A percentile compares a stretch with the other conserved stretches of the same genome.
These are phyloP conservation scores for barley (Hordeum vulgare) DNA, from an alignment of 176 grass and related monocot species.

Conservation along the genomic window MorexV3_pseudomolecules_assembly NC_058523.1:13272291-13272790, in stretches of 20 bases:
- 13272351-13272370: slow-evolving; percentile 64
- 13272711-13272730: not conserved
- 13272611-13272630: not conserved
- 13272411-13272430: slow-evolving; percentile 77
- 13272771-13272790: not conserved
- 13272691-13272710: not conserved
- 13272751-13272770: not conserved
- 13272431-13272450: slow-evolving; percentile 86
- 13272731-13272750: too few species aligned
- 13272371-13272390: slow-evolving; percentile 75
- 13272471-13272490: slow-evolving; percentile 68
- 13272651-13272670: not conserved
- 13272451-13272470: slow-evolving; percentile 67
- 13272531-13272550: not conserved
- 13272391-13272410: slow-evolving; percentile 83
- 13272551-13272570: not conserved
- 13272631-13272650: not conserved
- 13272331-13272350: slow-evolving; percentile 83
- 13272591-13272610: not conserved
- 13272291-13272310: slow-evolving; percentile 63
- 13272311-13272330: slow-evolving; percentile 60
- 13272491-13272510: not conserved
- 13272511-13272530: not conserved
- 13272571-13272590: not conserved
- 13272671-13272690: not conserved